A percentile compares a stretch with the other conserved stretches of the same genome.
These are phyloP conservation scores for Xylariomycetidae sp. DNA, from an alignment of 2,329 filamentous ascomycete species.

Conservation along the genomic window DNA sequence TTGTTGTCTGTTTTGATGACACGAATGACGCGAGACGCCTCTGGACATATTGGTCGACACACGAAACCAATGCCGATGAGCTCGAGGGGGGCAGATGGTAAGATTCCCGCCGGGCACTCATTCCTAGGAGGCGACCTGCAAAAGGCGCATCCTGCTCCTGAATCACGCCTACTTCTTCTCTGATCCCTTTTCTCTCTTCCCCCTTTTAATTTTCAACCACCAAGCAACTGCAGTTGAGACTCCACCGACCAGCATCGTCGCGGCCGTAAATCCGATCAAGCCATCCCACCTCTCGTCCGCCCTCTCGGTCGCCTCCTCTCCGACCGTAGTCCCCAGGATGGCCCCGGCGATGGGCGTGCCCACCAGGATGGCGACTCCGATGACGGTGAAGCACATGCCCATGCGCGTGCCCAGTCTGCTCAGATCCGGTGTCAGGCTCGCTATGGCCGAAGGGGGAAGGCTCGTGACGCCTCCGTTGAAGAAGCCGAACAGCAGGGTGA, in stretches of 20 bases:
- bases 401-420: slow-evolving; percentile 35
- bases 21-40: no score
- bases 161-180: no score
- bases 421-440: slow-evolving; percentile 32
- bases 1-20: no score
- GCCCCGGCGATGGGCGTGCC: slow-evolving; percentile 47
- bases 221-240: no score
- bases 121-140: no score
- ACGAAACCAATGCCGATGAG: no score
- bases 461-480: slow-evolving; percentile 30
- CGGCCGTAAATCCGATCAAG: slow-evolving; percentile 22
- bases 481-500: slow-evolving; percentile 31
- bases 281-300: slow-evolving; percentile 22
- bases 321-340: slow-evolving; percentile 34
- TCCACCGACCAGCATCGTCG: slow-evolving; percentile 21
- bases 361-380: slow-evolving; percentile 46
- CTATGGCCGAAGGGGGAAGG: slow-evolving; percentile 26
- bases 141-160: no score
- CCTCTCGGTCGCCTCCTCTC: slow-evolving; percentile 16
- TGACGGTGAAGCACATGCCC: slow-evolving; percentile 31
- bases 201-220: no score
- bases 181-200: no score
- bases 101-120: no score
- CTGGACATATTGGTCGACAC: no score
- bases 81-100: no score